These are phyloP conservation scores for Ascochyta fabae DNA, from an alignment of 2,329 filamentous ascomycete genomes.

Conservation along the genomic window DNA sequence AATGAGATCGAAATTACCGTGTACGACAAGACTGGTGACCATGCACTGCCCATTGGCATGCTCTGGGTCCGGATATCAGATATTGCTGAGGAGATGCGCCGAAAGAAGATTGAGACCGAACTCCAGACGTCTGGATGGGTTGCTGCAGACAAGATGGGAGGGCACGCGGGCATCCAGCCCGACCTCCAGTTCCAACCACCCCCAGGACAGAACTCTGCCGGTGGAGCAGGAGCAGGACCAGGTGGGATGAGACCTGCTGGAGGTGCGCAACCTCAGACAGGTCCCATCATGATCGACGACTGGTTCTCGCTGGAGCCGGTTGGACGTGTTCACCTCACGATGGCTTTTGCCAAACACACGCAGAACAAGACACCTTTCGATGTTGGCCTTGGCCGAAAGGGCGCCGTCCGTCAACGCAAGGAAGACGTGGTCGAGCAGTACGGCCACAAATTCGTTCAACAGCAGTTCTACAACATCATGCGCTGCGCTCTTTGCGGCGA, in stretches of 20 bases:
- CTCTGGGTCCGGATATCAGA: conserved; percentile 97
- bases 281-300: conserved; percentile 74
- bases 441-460: conserved; percentile 97
- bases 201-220: conserved; percentile 51
- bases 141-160: conserved; percentile 92
- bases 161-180: conserved; percentile 58
- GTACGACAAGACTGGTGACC: conserved; percentile 90
- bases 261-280: conserved; percentile 58
- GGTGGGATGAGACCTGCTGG: conserved; percentile 50
- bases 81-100: conserved; percentile 95
- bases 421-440: conserved; percentile 99
- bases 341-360: conserved; percentile 91
- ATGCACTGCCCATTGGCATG: conserved; percentile 90
- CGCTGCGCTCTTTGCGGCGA: conserved; percentile 97
- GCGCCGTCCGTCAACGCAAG: conserved; percentile 95
- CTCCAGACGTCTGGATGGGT: conserved; percentile 96
- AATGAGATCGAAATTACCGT: conserved; percentile 98
- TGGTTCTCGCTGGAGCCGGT: conserved; percentile 98
- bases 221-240: conserved; percentile 46
- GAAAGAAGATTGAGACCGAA: conserved; percentile 96
- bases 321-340: conserved; percentile 86
- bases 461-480: conserved; percentile 99
- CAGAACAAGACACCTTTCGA: conserved; percentile 84
- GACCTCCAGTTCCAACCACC: conserved; percentile 62
- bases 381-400: conserved; percentile 89